Evolutionary conservation across 169 alveolate species (phyloP).

Genomic region (Eimeria falciformis): DNA sequence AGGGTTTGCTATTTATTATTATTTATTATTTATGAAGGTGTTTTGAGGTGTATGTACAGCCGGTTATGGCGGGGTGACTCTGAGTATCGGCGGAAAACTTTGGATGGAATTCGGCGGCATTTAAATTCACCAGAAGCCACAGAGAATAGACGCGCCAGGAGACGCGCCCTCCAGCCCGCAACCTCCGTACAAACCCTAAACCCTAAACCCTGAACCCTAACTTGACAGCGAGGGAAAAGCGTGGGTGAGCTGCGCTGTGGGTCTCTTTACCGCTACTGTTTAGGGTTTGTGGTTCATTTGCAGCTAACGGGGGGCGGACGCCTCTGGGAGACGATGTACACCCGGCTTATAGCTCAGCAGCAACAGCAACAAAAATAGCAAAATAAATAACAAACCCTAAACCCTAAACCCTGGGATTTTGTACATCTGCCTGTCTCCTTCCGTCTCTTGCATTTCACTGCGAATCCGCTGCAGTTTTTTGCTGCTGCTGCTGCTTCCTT

Average conservation of each 20-base stretch:
- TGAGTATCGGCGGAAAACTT: neutral
- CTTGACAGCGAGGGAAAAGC: too few species aligned
- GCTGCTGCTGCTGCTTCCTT: too few species aligned
- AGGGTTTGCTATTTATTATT: neutral
- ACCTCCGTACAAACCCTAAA: neutral
- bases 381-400: neutral
- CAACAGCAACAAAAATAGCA: neutral
- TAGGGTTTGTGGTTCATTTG: constrained; percentile 29
- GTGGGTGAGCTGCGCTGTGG: too few species aligned
- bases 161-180: neutral
- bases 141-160: neutral
- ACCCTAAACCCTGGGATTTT: neutral
- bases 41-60: neutral
- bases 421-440: too few species aligned
- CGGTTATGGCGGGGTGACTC: neutral
- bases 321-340: neutral
- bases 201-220: neutral
- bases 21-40: too few species aligned
- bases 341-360: neutral
- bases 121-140: neutral
- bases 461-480: too few species aligned
- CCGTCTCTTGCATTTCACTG: too few species aligned
- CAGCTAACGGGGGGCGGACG: neutral
- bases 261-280: too few species aligned
- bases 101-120: neutral